A percentile compares a stretch with the other conserved stretches of the same genome.
Conservation (phyloP, 164 flowering plant species). For the Aristolochia fimbriata region DNA sequence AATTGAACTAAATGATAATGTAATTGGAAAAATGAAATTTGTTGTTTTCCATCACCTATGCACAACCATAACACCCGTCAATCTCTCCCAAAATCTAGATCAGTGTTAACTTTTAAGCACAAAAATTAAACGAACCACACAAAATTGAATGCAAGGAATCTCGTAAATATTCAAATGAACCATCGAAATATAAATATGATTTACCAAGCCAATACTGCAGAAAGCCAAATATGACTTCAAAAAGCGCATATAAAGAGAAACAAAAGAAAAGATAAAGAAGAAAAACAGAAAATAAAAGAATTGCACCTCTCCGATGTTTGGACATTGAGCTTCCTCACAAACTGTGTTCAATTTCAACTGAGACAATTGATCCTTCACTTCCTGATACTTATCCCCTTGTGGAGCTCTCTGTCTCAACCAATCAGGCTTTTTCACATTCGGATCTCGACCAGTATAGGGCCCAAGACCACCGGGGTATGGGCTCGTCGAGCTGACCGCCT, state of each 20-base stretch:
- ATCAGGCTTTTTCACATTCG: constrained; percentile 67
- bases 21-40: too few species aligned
- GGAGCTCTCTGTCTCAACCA: constrained; percentile 92
- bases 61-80: too few species aligned
- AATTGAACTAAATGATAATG: too few species aligned
- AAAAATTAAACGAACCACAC: too few species aligned
- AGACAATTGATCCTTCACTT: constrained; percentile 63
- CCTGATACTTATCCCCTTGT: constrained; percentile 58
- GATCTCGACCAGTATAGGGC: constrained; percentile 72
- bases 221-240: neutral
- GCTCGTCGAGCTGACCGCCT: constrained; percentile 7
- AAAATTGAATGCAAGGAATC: too few species aligned
- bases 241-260: neutral
- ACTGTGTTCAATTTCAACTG: constrained; percentile 75
- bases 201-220: too few species aligned
- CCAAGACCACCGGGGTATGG: constrained; percentile 54
- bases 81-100: too few species aligned
- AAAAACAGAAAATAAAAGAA: neutral
- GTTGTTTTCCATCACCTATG: too few species aligned
- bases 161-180: too few species aligned
- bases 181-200: too few species aligned
- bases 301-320: constrained; percentile 85
- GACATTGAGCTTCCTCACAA: constrained; percentile 94
- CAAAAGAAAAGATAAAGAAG: neutral
- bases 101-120: too few species aligned